Conservation (phyloP, 257 asterid species). For the Dorcoceras hygrometricum region DNA sequence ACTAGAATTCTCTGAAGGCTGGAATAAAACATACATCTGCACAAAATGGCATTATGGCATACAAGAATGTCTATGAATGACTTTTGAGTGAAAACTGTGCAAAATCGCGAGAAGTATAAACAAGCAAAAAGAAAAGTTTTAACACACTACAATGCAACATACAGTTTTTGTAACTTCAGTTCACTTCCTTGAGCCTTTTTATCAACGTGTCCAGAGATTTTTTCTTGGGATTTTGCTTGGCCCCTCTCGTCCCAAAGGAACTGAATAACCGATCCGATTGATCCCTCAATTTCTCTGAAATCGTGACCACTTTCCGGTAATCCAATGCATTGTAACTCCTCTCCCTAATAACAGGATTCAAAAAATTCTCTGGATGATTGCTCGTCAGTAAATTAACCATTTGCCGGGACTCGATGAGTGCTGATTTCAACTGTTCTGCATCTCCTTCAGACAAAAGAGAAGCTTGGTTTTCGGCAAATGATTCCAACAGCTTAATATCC, state of each 20-base stretch:
- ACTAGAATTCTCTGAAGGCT: conserved; percentile 17
- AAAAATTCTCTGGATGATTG: conserved; percentile 86
- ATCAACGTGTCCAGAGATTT: conserved; percentile 88
- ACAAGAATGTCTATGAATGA: conserved; percentile 32
- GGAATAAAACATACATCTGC: conserved; percentile 34
- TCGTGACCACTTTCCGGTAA: conserved; percentile 67
- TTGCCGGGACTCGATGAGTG: conserved; percentile 85
- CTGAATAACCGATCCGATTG: conserved; percentile 81
- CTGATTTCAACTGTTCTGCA: conserved; percentile 60
- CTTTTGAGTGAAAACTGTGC: conserved; percentile 30
- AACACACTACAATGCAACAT: conserved; percentile 25
- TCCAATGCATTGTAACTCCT: conserved; percentile 81
- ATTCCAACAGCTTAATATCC: conserved; percentile 73
- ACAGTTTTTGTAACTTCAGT: conserved; percentile 39
- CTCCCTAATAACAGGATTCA: conserved; percentile 92
- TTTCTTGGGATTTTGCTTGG: conserved; percentile 88
- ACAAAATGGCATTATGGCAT: conserved; percentile 23
- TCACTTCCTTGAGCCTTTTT: conserved; percentile 82
- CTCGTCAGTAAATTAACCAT: conserved; percentile 81
- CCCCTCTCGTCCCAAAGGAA: conserved; percentile 88
- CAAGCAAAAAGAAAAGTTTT: conserved; percentile 29
- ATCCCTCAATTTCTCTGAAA: conserved; percentile 90
- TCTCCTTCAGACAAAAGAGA: conserved; percentile 62
- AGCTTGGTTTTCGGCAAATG: conserved; percentile 91
- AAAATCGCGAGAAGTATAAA: conserved; percentile 23